Evolutionary conservation across 306 rosid genomes (phyloP), one percentile per base, ranked within the genome.

Genomic region (Psophocarpus tetragonolobus): DNA sequence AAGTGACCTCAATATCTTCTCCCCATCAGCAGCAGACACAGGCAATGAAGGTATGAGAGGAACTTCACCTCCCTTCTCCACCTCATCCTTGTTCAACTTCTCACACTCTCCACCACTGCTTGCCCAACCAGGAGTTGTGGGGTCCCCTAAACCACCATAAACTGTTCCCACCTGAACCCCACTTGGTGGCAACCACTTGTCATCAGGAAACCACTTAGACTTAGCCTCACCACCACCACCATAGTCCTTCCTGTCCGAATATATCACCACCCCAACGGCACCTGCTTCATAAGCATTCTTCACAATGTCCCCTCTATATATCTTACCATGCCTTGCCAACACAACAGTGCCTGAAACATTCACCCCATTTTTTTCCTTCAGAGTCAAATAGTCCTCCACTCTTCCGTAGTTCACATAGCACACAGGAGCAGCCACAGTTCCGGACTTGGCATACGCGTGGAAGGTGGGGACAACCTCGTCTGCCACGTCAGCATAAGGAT

Each of bases 21-120:
- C 94, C 15, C 91, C 97, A 77, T 89, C 91, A 12, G 79, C 84
- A 0, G 67, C 88, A 0, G 94, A 89, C 15, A 89, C 78, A 1
- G 94, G 94, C 78, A 89, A 48, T n/a, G 92, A 91, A 70, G 97
- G 94, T 65, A 89, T 91, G n/a, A 84, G 39, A 56, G 97, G 86
- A 33, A 87, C 78, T 58, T 76, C 78, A 12, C 97, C 92, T 23
- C 76, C 35, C 67, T 58, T 74, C 84, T 86, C 91, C 4, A 88
- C 85, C 58, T 88, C 89, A 20, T 79, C 87, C 44, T 73, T 71
- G 0, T 81, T 67, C 48, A 88, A 48, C 84, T 94, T 88, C 84
- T 91, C 94, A 47, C 91, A 89, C 2, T 70, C 89, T 1, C 26
- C 70, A 26, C 74, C 84, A 18, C 32, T 42, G 68, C 94, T 89